Evolutionary conservation across 768 basidiomycete species (phyloP), one percentile per base, ranked within the genome.

Genomic region (Strobilomyces echinocephalus): DNA sequence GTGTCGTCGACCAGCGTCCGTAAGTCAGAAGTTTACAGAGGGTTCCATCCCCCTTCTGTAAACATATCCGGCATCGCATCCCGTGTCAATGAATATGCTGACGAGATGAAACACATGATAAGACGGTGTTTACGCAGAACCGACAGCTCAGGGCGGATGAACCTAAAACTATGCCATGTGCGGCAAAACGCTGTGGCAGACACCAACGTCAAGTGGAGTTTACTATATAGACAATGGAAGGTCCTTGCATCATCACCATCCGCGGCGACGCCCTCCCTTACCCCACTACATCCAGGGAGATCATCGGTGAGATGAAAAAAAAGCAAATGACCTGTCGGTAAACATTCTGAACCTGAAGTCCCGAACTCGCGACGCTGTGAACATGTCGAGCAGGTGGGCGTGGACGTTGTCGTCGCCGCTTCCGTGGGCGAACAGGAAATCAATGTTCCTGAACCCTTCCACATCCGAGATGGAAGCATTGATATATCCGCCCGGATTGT

Each of bases 391-490:
- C 63, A 99, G 65, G 60, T 89, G 89, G 10, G 93, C 93, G 71
- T 99, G 97, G 42, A 99, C 94, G 64, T 98, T 98, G 67, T 98
- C 95, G 67, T 97, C 95, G 8, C 87, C 95, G 60, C 86, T 91
- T 30, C 97, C 97, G 63, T 97, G 95, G 4, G 28, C 28, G 28
- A 28, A 28, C 28, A 28, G 28, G 28, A 28, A 28, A 28, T 28
- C 28, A 8, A 86, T 78, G 53, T 88, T 75, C 58, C 80, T 73
- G 77, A 98, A 99, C 4, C 86, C 93, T 9, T 85, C 86, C 46
- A 97, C 92, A 64, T 91, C 85, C 52, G 87, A 84, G 50, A 99
- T 87, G 0, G 91, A 90, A 16, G 90, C 88, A 45, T 87, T 91
- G 60, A 87, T 72, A 73, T 99, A 99, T n/a, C 97, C 97, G 1